Base-by-base conservation (phyloP, 768 basidiomycete species). In the Leccinum ochraceum region DNA sequence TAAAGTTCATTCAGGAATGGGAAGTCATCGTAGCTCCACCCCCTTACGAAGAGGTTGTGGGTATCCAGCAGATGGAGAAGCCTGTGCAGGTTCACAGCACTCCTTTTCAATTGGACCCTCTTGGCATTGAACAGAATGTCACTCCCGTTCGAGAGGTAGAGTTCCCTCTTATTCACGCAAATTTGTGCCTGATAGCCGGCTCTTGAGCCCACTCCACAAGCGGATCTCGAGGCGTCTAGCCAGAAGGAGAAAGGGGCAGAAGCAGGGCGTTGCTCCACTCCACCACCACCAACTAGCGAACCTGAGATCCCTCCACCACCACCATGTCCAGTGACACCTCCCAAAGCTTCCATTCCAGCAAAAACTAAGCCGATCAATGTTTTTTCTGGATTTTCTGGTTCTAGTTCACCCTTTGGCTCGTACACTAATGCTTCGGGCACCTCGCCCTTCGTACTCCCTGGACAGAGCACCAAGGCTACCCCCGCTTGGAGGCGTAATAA, bases 301-400 rank as follows among this genome's bases (percentile, higher is more conserved):
- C 54, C 63, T 4, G 64, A 57, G 32, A 55, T 10, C n/a, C 42
- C 42, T 10, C 17, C 55, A 14, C 58, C 59, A 36, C 59, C 64
- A 30, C 17, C 57, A 32, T 42, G 37, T 48, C 60, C 67, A 17
- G 54, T 49, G 26, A 66, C 64, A 4, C 66, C 70, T 16, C 60
- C 58, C 1, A 67, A 62, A 44, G 53, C 63, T 9, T 13, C 60
- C 0, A 34, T 55, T 56, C 59, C 66, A 32, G 37, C 58, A 30
- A 58, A 63, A 37, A 26, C 22, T 3, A 61, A 32, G 51, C 16
- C 65, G 4, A 51, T 61, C 16, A 73, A 70, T 44, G 72, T 77
- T n/a, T 80, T 80, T 61, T 77, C 79, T 20, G 70, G 76, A 16
- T 80, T 79, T 57, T 70, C 75, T 16, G 69, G 73, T 14, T 67